phyloP scores from a whole-genome alignment of 2,329 filamentous ascomycete species.

The Periconia digitata region DNA sequence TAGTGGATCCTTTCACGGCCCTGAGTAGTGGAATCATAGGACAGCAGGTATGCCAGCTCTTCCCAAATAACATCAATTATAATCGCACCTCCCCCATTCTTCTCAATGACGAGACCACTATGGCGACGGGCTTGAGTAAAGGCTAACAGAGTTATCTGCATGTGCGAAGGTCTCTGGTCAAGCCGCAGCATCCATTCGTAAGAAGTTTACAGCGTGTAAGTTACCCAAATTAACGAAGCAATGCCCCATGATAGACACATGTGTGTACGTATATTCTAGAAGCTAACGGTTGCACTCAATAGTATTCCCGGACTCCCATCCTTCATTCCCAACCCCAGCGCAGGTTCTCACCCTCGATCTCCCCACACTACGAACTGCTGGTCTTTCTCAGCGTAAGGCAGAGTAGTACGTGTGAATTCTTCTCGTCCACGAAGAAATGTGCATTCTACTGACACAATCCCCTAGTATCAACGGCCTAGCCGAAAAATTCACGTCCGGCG shows the following conservation, averaged over 20 bases:
- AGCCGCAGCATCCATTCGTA: conserved; percentile 85
- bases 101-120: too few relatives aligned
- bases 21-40: conserved; percentile 88
- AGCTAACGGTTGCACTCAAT: not conserved
- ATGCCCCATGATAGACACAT: too few relatives aligned
- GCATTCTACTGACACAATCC: too few relatives aligned
- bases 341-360: conserved; percentile 64
- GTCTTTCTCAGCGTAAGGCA: conserved; percentile 90
- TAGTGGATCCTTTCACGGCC: conserved; percentile 83
- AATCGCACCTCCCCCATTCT: too few relatives aligned
- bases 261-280: too few relatives aligned
- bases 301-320: conserved; percentile 55
- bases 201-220: conserved; percentile 67
- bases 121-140: too few relatives aligned
- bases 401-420: conserved; percentile 62
- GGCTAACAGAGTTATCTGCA: not conserved
- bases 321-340: conserved; percentile 72
- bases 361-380: conserved; percentile 76
- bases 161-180: conserved; percentile 73
- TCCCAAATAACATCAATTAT: not conserved
- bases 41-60: conserved; percentile 63
- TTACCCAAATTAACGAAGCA: too few relatives aligned
- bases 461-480: conserved; percentile 72
- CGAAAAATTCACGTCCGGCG: conserved; percentile 73
- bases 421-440: too few relatives aligned